Evolutionary conservation across 1,139 yeast species (phyloP).

Genomic region (Saccharomyces hybrid): DNA sequence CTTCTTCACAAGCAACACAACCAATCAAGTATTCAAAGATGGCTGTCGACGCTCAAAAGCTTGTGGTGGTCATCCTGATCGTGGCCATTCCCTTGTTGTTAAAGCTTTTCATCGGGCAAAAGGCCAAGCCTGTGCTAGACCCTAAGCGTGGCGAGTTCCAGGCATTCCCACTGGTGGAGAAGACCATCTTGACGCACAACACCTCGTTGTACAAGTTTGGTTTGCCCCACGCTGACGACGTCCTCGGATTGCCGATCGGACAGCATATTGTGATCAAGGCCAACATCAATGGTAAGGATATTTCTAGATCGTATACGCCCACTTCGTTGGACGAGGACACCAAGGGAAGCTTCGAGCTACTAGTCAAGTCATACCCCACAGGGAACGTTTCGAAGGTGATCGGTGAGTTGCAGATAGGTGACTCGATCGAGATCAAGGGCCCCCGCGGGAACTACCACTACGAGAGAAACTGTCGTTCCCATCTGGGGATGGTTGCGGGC

Average conservation of each 20-base stretch:
- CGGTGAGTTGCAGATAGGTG: conserved; percentile 62
- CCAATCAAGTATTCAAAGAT: not conserved
- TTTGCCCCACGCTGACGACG: conserved; percentile 65
- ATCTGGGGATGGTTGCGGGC: conserved; percentile 65
- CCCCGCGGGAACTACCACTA: conserved; percentile 92
- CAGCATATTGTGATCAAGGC: conserved; percentile 84
- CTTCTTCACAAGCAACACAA: not conserved
- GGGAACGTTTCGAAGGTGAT: conserved; percentile 83
- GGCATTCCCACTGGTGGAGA: conserved; percentile 76
- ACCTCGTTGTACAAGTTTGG: conserved; percentile 82
- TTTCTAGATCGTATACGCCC: conserved; percentile 90
- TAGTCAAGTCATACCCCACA: conserved; percentile 85
- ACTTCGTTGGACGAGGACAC: conserved; percentile 76
- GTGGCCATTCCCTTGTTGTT: not conserved
- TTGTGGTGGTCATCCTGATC: not conserved
- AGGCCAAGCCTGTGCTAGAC: not conserved
- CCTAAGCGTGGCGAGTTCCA: conserved; percentile 51
- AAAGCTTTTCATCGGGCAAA: not conserved
- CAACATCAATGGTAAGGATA: conserved; percentile 67
- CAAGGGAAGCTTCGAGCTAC: conserved; percentile 76
- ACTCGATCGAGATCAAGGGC: conserved; percentile 69
- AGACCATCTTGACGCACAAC: conserved; percentile 72
- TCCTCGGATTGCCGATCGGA: conserved; percentile 88
- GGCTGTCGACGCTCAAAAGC: not conserved
- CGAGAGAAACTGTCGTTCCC: conserved; percentile 47